Percentiles rank a stretch among this genome's conserved stretches.
Conservation (phyloP, 192 early-diverging fungal species). For the Podila horticola region DNA sequence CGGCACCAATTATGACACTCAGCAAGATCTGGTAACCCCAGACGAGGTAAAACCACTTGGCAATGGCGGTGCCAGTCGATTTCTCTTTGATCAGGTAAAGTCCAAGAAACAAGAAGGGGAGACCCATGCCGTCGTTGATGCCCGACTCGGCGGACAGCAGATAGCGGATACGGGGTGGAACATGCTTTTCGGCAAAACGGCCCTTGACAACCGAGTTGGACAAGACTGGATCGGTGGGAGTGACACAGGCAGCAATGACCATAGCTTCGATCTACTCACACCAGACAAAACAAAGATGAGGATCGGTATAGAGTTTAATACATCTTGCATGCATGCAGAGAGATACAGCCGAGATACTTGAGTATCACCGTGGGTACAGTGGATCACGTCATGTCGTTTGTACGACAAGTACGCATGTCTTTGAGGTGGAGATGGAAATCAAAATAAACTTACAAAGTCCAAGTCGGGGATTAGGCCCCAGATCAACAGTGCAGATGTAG, state of each 20-base stretch:
- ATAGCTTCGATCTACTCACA: conserved; percentile 71
- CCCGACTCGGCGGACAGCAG: conserved; percentile 75
- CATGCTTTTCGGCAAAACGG: conserved; percentile 90
- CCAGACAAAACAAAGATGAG: neutral
- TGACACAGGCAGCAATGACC: conserved; percentile 83
- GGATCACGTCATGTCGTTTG: too few species aligned
- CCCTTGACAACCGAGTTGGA: conserved; percentile 96
- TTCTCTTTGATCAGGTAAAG: conserved; percentile 72
- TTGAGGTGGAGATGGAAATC: neutral
- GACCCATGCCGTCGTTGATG: conserved; percentile 67
- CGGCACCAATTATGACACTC: conserved; percentile 73
- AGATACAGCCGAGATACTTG: too few species aligned
- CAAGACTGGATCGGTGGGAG: conserved; percentile 94
- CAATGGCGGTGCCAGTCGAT: conserved; percentile 70
- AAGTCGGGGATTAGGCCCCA: conserved; percentile 66
- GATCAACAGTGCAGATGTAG: conserved; percentile 72
- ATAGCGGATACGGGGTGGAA: conserved; percentile 79
- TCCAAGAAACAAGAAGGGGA: conserved; percentile 85
- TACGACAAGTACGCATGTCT: neutral
- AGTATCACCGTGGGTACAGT: too few species aligned
- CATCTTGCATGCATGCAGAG: too few species aligned
- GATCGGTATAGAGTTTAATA: conserved; percentile 4
- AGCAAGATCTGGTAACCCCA: conserved; percentile 84
- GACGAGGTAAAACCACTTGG: conserved; percentile 81
- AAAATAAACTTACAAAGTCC: conserved; percentile 57